phyloP scores from a whole-genome alignment of 345 rosid genomes.

The Hibiscus trionum region DNA sequence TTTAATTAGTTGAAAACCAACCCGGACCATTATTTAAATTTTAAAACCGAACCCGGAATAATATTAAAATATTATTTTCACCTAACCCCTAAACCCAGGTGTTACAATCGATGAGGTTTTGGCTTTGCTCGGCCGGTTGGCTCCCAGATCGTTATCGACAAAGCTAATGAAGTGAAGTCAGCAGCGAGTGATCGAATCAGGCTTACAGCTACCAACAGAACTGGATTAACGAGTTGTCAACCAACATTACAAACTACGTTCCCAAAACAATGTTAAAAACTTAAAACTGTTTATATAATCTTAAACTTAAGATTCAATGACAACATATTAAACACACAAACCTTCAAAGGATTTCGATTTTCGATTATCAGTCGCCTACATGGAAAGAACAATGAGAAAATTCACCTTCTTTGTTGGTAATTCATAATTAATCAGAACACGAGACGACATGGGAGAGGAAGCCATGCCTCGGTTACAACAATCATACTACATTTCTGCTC shows the following conservation, averaged over 20 bases:
- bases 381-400: neutral
- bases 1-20: no score
- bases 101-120: no score
- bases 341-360: no score
- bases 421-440: constrained; percentile 74
- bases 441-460: constrained; percentile 60
- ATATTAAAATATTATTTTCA: no score
- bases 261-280: neutral
- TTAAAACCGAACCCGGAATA: no score
- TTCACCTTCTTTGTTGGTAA: constrained; percentile 75
- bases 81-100: no score
- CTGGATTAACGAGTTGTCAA: neutral
- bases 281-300: neutral
- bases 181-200: neutral
- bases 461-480: constrained; percentile 75
- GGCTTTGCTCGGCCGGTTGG: no score
- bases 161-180: neutral
- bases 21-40: no score
- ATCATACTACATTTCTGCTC: constrained; percentile 54
- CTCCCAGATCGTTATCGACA: no score
- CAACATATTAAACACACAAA: no score
- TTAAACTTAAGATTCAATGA: neutral
- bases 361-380: no score
- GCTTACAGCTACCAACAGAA: neutral
- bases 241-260: neutral